Base-by-base conservation (phyloP, 1,284 basidiomycete species). In the Neotropicomus parvogracilis region DNA sequence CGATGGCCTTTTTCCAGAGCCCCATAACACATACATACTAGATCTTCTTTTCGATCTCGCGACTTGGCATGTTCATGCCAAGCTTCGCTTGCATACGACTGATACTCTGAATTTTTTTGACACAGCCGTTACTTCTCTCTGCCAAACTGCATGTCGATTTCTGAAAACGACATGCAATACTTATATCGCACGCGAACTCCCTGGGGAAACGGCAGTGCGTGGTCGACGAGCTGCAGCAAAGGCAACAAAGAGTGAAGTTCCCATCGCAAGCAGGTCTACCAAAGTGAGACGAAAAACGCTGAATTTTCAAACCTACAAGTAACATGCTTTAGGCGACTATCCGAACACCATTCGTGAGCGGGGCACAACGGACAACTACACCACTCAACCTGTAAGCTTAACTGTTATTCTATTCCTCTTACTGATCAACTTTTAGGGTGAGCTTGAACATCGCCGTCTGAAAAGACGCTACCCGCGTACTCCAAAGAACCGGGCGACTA, bases 41-140 rank as follows among this genome's bases (percentile, higher is more conserved):
- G 13, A 38, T 1, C 7, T 52, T 0, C 48, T 52, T 1, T 52
- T 51, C 4, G 38, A 52, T 5, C 33, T 70, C 0, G 54, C 57
- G 0, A 49, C 52, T 1, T 74, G 69, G 70, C 72, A 70, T 50
- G 56, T 52, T 3, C 53, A 65, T 7, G 63, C 60, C 1, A 72
- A 72, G 46, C 52, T 20, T 7, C 34, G 6, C 3, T 1, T 33
- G 1, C 32, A 33, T 10, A 34, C 33, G 4, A 10, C 17, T 8
- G 2, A 33, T 14, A 16, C 16, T 8, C 32, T 33, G 16, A 6
- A 3, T 17, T 1, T 6, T 6, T 19, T 34, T 10, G 17, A 34
- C 8, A 3, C 16, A 19, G 33, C 33, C 16, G 17, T 16, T 3
- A 9, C 1, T 10, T 34, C 3, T 9, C 33, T 34, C 10, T 6